These are phyloP conservation scores for Pythium coloratum DNA, from an alignment of 352 stramenopile species.

Conservation along the genomic window DNA sequence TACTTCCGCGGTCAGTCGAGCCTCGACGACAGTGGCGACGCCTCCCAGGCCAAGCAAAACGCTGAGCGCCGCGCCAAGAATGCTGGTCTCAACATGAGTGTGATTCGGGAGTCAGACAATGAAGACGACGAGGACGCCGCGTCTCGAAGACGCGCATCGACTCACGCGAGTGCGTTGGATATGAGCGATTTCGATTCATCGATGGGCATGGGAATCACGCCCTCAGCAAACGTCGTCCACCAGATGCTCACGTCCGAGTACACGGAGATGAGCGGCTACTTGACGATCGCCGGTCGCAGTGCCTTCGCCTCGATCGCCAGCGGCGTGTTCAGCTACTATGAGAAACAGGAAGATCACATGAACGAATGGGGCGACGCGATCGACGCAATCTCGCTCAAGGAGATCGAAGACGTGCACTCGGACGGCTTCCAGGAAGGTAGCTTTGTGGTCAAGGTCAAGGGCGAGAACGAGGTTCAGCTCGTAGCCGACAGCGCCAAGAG, in stretches of 20 bases:
- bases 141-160: slow-evolving; percentile 8
- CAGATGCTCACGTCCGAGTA: slow-evolving; percentile 36
- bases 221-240: slow-evolving; percentile 19
- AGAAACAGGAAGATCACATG: slow-evolving; percentile 76
- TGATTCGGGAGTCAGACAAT: slow-evolving; percentile 32
- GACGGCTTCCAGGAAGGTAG: slow-evolving; percentile 66
- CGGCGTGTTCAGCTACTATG: slow-evolving; percentile 87
- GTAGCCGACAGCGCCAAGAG: slow-evolving; percentile 65
- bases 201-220: slow-evolving; percentile 6
- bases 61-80: slow-evolving; percentile 26
- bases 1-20: slow-evolving; percentile 51
- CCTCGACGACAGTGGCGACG: slow-evolving; percentile 37
- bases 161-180: slow-evolving; percentile 11
- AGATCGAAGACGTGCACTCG: slow-evolving; percentile 79
- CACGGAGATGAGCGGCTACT: slow-evolving; percentile 60
- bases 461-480: slow-evolving; percentile 72
- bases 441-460: slow-evolving; percentile 75
- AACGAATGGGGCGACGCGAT: slow-evolving; percentile 85
- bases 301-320: slow-evolving; percentile 82
- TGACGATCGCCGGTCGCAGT: slow-evolving; percentile 57
- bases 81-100: slow-evolving; percentile 26
- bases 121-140: slow-evolving; percentile 21
- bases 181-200: slow-evolving; percentile 27
- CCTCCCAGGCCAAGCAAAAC: slow-evolving; percentile 36
- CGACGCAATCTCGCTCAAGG: slow-evolving; percentile 75